These are phyloP conservation scores for Hamigera avellanea DNA, from an alignment of 495 filamentous ascomycete genomes.

Conservation along the genomic window DNA sequence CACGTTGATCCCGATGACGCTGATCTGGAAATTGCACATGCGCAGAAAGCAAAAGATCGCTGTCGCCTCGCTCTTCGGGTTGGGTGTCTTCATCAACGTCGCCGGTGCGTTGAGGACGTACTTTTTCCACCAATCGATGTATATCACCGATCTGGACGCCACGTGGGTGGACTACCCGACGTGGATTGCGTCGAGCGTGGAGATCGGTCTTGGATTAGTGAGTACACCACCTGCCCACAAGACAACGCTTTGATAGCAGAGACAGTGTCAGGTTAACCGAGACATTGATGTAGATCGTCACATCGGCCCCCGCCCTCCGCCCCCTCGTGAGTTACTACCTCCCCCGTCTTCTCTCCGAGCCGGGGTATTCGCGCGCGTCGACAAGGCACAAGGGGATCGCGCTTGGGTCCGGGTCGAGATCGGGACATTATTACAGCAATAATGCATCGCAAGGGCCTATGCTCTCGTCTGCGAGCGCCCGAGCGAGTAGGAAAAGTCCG, in stretches of 20 bases:
- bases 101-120: slow-evolving; percentile 45
- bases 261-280: slow-evolving; percentile 2
- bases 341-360: slow-evolving; percentile 22
- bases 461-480: slow-evolving; percentile 13
- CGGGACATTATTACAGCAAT: slow-evolving; percentile 11
- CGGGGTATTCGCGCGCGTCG: slow-evolving; percentile 4
- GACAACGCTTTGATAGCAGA: not conserved
- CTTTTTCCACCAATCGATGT: slow-evolving; percentile 37
- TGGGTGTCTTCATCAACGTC: slow-evolving; percentile 46
- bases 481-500: slow-evolving; percentile 1
- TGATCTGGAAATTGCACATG: slow-evolving; percentile 43
- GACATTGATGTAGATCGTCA: slow-evolving; percentile 34
- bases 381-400: not conserved
- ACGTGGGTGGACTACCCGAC: slow-evolving; percentile 44
- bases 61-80: slow-evolving; percentile 44
- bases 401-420: slow-evolving; percentile 6
- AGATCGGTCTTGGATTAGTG: slow-evolving; percentile 52
- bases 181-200: slow-evolving; percentile 40
- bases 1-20: slow-evolving; percentile 48
- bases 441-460: too few relatives aligned
- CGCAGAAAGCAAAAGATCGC: slow-evolving; percentile 41
- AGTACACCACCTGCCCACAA: slow-evolving; percentile 8
- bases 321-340: slow-evolving; percentile 36
- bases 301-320: slow-evolving; percentile 43
- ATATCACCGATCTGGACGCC: slow-evolving; percentile 27